A percentile compares a stretch with the other conserved stretches of the same genome.
These are phyloP conservation scores for Cymbopogon citratus DNA, from an alignment of 176 grass and related monocot species.

Conservation along the genomic window DNA sequence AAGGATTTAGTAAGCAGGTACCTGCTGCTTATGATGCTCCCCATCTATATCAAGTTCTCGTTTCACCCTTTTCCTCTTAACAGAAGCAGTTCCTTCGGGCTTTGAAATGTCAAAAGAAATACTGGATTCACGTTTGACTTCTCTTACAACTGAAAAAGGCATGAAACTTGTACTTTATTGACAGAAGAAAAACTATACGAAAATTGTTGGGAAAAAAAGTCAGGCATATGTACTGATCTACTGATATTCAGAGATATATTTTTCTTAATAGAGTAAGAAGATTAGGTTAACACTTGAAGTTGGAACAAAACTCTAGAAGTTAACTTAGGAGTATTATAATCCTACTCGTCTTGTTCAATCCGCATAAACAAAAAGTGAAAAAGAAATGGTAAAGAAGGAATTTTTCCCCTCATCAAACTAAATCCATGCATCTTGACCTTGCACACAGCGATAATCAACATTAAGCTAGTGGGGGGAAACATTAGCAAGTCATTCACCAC, in stretches of 20 bases:
- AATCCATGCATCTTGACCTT: not conserved
- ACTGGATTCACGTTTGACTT: constrained; percentile 26
- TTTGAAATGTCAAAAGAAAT: constrained; percentile 13
- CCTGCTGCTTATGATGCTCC: constrained; percentile 28
- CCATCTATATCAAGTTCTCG: constrained; percentile 21
- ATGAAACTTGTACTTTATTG: not conserved
- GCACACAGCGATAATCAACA: not conserved
- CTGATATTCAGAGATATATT: not conserved
- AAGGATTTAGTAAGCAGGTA: not conserved
- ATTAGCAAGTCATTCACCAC: not conserved
- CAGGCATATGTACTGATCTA: not conserved
- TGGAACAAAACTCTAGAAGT: not conserved
- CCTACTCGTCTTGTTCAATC: not conserved
- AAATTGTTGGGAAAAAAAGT: not conserved
- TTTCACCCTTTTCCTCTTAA: constrained; percentile 47
- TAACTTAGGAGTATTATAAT: not conserved
- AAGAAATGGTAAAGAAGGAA: not conserved
- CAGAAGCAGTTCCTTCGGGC: not conserved
- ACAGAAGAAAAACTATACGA: not conserved
- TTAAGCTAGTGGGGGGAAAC: not conserved
- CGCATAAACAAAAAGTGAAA: too few species aligned
- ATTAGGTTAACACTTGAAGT: not conserved
- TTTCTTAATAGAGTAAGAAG: not conserved
- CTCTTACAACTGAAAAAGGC: constrained; percentile 29
- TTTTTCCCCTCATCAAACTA: not conserved